phyloP scores from a whole-genome alignment of 2,329 filamentous ascomycete species.

The Pseudopithomyces chartarum region DNA sequence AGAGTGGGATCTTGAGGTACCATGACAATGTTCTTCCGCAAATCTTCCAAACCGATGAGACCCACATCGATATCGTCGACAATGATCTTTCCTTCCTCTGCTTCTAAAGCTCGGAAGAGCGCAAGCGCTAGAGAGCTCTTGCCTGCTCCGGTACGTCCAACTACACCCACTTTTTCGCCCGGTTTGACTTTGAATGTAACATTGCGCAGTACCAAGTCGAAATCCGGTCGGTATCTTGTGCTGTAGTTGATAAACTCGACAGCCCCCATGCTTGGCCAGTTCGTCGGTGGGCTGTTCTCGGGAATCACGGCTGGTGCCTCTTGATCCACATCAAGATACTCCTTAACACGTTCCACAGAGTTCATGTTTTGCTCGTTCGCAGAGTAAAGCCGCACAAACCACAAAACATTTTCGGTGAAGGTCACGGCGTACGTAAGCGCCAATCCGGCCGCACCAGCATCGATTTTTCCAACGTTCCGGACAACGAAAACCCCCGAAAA shows the following conservation, averaged over 20 bases:
- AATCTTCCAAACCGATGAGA: constrained; percentile 86
- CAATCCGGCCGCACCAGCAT: constrained; percentile 89
- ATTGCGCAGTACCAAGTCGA: constrained; percentile 83
- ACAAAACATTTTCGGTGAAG: constrained; percentile 95
- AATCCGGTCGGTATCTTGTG: constrained; percentile 84
- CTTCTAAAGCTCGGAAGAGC: constrained; percentile 90
- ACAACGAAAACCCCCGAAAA: constrained; percentile 93
- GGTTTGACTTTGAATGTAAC: constrained; percentile 86
- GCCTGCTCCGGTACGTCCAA: constrained; percentile 91
- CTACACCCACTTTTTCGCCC: constrained; percentile 92
- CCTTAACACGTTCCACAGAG: constrained; percentile 94
- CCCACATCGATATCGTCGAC: constrained; percentile 93
- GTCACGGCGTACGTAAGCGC: constrained; percentile 95
- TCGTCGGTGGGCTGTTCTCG: constrained; percentile 73
- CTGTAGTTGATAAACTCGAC: constrained; percentile 90
- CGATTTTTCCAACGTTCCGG: constrained; percentile 77
- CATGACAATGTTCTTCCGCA: constrained; percentile 93
- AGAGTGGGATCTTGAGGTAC: constrained; percentile 96
- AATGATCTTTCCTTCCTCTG: constrained; percentile 84
- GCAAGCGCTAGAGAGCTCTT: constrained; percentile 95
- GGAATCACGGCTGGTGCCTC: constrained; percentile 81
- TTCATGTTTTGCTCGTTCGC: constrained; percentile 99
- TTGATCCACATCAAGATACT: constrained; percentile 95
- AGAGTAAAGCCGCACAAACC: constrained; percentile 92
- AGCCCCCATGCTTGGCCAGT: constrained; percentile 84